A percentile compares a stretch with the other conserved stretches of the same genome.
Evolutionary conservation across 1,284 basidiomycete species (phyloP).

Genomic region (Ganoderma sinense): DNA sequence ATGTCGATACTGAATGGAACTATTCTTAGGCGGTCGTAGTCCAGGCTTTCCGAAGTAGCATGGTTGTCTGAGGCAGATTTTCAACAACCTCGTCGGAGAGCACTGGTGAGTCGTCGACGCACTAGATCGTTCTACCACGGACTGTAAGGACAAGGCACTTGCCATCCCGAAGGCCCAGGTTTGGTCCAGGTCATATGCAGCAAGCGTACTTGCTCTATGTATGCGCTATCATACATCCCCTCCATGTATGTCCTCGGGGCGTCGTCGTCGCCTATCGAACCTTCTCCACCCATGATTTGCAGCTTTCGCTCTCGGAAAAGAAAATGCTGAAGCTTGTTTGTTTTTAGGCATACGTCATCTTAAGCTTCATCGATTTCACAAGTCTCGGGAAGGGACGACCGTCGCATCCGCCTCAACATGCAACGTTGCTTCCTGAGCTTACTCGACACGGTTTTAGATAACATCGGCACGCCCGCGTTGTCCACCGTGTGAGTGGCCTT

Average conservation of each 20-base stretch:
- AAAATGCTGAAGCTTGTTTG: not conserved
- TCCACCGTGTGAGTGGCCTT: not conserved
- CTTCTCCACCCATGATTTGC: not conserved
- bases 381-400: not conserved
- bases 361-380: not conserved
- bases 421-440: not conserved
- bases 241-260: not conserved
- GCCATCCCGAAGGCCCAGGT: not conserved
- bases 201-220: not conserved
- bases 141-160: not conserved
- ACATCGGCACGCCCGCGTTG: not conserved
- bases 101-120: not conserved
- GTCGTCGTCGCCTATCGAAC: not conserved
- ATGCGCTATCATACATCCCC: not conserved
- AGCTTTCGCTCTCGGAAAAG: not conserved
- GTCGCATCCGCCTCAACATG: not conserved
- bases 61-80: not conserved
- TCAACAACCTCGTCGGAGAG: not conserved
- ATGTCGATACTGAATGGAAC: not conserved
- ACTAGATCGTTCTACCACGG: not conserved
- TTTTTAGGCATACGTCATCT: not conserved
- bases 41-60: not conserved
- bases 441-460: not conserved
- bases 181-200: not conserved
- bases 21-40: not conserved